phyloP scores from a whole-genome alignment of 2,329 filamentous ascomycete genomes.

The Nemania serpens region DNA sequence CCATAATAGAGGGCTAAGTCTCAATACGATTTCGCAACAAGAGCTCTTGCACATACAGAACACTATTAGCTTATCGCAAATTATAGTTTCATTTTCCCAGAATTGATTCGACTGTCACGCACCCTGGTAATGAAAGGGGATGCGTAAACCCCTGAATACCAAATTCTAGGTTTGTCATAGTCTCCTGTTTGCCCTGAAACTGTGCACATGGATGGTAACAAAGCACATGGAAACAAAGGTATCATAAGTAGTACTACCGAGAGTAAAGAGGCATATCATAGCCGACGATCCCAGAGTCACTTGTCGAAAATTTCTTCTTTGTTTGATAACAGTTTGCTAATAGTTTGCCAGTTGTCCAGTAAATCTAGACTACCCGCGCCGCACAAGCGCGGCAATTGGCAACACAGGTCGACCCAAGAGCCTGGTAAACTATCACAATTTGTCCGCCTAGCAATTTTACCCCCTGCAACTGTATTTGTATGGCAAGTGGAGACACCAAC shows the following conservation, averaged over 20 bases:
- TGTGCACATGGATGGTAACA: conserved; percentile 18
- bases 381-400: conserved; percentile 7
- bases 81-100: too few relatives aligned
- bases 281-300: conserved; percentile 1
- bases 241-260: too few relatives aligned
- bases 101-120: too few relatives aligned
- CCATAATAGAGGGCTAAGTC: too few relatives aligned
- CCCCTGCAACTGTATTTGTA: conserved; percentile 17
- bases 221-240: neutral
- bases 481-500: conserved; percentile 22
- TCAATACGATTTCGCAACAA: too few relatives aligned
- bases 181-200: neutral
- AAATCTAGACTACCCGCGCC: neutral
- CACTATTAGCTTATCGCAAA: too few relatives aligned
- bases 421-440: conserved; percentile 19
- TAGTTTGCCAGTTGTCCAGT: neutral
- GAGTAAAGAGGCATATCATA: neutral
- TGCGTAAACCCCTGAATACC: neutral
- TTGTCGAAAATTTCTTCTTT: conserved; percentile 2
- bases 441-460: neutral
- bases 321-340: conserved; percentile 3
- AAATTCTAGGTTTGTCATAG: too few relatives aligned
- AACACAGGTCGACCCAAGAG: conserved; percentile 21
- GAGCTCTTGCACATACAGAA: too few relatives aligned
- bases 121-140: neutral